Conservation (phyloP, 768 basidiomycete genomes). For the Auriscalpium vulgare region DNA sequence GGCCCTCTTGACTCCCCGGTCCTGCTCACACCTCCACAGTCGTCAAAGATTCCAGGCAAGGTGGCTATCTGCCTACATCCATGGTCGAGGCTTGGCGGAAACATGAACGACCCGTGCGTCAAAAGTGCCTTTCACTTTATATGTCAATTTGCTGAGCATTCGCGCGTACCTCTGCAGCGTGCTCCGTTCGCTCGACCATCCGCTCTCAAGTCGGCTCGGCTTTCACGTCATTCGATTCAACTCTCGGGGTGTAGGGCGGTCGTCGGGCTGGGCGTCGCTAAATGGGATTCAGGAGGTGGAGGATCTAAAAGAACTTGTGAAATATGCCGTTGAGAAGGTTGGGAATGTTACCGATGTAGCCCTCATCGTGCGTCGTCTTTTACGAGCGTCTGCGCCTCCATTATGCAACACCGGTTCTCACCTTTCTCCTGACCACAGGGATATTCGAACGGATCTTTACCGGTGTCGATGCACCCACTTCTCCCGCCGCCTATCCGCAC, state of each 20-base stretch:
- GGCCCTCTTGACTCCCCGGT: constrained; percentile 5
- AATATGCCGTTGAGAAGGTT: constrained; percentile 41
- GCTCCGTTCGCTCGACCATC: constrained; percentile 31
- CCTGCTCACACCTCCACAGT: constrained; percentile 6
- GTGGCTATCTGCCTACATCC: constrained; percentile 73
- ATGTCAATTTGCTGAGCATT: background rate
- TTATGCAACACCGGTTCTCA: background rate
- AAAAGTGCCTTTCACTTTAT: background rate
- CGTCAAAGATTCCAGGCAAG: constrained; percentile 24
- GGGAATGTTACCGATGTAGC: constrained; percentile 41
- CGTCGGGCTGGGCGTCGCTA: constrained; percentile 65
- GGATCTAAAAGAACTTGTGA: constrained; percentile 58
- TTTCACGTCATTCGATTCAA: constrained; percentile 68
- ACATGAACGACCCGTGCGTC: constrained; percentile 69
- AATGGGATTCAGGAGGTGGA: constrained; percentile 63
- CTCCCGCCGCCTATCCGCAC: constrained; percentile 42
- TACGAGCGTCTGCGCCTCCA: background rate
- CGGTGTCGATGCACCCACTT: constrained; percentile 57
- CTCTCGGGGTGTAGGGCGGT: constrained; percentile 68
- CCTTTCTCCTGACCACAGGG: constrained; percentile 37
- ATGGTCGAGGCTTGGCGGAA: constrained; percentile 80
- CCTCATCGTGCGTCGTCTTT: constrained; percentile 51
- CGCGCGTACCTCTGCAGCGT: constrained; percentile 29
- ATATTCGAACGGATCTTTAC: constrained; percentile 76
- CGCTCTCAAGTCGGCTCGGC: constrained; percentile 33